Evolutionary conservation across 2,329 filamentous ascomycete genomes (phyloP).

Genomic region (Talaromyces sp.): DNA sequence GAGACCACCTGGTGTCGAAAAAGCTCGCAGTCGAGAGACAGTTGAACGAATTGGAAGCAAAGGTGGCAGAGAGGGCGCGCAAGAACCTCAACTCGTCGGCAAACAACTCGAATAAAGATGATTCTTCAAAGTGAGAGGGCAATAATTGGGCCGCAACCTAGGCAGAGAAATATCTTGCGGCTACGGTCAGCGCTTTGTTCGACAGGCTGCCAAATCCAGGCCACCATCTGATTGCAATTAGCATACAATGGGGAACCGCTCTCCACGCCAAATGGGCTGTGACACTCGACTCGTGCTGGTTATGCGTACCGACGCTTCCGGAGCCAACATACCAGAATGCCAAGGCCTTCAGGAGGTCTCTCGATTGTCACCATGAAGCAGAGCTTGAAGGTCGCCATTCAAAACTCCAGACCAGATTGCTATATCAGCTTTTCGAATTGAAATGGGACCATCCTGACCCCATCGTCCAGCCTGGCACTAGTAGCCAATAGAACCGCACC

Average conservation of each 20-base stretch:
- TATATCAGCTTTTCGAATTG: background rate
- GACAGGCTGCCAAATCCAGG: background rate
- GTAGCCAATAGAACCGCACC: background rate
- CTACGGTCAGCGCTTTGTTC: background rate
- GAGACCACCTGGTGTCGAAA: constrained; percentile 48
- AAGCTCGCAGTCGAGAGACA: constrained; percentile 54
- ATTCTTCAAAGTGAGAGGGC: constrained; percentile 1
- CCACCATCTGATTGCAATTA: background rate
- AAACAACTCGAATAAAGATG: background rate
- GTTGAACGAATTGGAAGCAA: constrained; percentile 47
- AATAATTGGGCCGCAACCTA: background rate
- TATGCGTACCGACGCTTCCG: background rate
- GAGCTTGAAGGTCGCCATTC: too few relatives aligned
- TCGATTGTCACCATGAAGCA: background rate
- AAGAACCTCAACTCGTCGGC: constrained; percentile 1
- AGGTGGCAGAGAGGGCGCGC: constrained; percentile 35
- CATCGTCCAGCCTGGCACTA: background rate
- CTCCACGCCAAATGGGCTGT: background rate
- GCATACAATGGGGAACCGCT: background rate
- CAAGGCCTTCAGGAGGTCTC: background rate
- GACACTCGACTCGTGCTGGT: background rate
- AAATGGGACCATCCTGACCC: background rate
- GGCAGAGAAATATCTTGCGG: background rate
- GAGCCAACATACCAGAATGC: background rate
- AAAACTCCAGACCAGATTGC: background rate